Percentiles rank a stretch among this genome's conserved stretches.
Evolutionary conservation across 192 early-diverging fungal species (phyloP).

Genomic region (Backusella circina): DNA sequence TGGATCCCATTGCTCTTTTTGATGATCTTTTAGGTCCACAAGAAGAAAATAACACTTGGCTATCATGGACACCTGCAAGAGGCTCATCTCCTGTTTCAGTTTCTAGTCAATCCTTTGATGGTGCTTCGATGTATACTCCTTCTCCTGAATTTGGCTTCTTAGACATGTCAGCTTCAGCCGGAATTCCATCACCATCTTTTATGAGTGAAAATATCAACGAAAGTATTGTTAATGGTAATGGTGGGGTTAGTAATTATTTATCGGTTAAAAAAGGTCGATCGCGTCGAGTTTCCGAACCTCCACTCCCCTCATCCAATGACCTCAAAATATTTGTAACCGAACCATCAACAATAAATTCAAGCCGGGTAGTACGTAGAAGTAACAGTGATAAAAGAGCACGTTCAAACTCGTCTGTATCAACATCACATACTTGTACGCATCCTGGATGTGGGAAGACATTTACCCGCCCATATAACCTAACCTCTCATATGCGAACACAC

Average conservation of each 20-base stretch:
- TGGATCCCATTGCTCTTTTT: neutral
- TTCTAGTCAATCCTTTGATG: constrained; percentile 2
- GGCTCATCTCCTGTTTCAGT: neutral
- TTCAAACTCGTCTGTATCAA: neutral
- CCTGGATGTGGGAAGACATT: constrained; percentile 67
- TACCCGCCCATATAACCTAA: constrained; percentile 72
- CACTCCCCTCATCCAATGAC: neutral
- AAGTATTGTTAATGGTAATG: neutral
- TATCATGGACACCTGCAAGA: constrained; percentile 10
- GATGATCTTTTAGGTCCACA: neutral
- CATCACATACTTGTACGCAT: constrained; percentile 16
- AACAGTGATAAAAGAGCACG: constrained; percentile 18
- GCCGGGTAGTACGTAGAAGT: constrained; percentile 1
- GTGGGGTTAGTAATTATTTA: neutral
- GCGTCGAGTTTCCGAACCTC: constrained; percentile 23
- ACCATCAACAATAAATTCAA: neutral
- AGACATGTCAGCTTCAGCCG: neutral
- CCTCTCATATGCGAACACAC: constrained; percentile 73
- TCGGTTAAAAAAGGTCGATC: constrained; percentile 6
- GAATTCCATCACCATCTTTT: neutral
- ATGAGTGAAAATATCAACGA: neutral
- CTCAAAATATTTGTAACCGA: neutral
- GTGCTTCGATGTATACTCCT: neutral
- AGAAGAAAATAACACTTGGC: neutral
- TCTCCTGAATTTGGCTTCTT: neutral